Evolutionary conservation across 257 asterid genomes (phyloP).

Genomic region (Nicotiana knightiana): DNA sequence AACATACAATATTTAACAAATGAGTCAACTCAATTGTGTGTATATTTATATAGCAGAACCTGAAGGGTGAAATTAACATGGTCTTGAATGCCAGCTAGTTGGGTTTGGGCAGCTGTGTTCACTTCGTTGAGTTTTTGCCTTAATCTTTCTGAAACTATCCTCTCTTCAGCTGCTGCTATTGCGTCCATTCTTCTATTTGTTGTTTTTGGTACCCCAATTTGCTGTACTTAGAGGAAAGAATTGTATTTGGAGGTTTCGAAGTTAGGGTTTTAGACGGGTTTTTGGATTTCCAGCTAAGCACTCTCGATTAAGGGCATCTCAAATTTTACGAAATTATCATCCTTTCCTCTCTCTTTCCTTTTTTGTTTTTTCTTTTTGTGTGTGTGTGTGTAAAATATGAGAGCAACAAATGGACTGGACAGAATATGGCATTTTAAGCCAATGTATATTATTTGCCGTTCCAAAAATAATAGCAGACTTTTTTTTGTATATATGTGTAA

Average conservation of each 20-base stretch:
- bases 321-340: no score
- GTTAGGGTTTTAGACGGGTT: slow-evolving; percentile 14
- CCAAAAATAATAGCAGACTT: no score
- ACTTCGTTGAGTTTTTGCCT: slow-evolving; percentile 81
- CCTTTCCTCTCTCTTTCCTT: no score
- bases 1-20: neutral
- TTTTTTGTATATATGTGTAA: no score
- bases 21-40: no score
- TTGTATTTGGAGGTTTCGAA: neutral
- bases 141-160: slow-evolving; percentile 59
- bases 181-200: slow-evolving; percentile 47
- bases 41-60: slow-evolving; percentile 24
- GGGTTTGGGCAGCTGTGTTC: slow-evolving; percentile 68
- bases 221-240: neutral
- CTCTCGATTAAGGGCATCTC: no score
- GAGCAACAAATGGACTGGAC: no score
- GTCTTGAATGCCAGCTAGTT: slow-evolving; percentile 73
- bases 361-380: no score
- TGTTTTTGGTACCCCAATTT: neutral
- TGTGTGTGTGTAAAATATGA: no score
- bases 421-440: no score
- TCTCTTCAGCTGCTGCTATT: slow-evolving; percentile 83
- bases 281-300: slow-evolving; percentile 4
- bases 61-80: slow-evolving; percentile 93
- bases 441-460: no score